These are phyloP conservation scores for Diophrys appendiculata DNA, from an alignment of 73 alveolate genomes.

Conservation along the genomic window DNA sequence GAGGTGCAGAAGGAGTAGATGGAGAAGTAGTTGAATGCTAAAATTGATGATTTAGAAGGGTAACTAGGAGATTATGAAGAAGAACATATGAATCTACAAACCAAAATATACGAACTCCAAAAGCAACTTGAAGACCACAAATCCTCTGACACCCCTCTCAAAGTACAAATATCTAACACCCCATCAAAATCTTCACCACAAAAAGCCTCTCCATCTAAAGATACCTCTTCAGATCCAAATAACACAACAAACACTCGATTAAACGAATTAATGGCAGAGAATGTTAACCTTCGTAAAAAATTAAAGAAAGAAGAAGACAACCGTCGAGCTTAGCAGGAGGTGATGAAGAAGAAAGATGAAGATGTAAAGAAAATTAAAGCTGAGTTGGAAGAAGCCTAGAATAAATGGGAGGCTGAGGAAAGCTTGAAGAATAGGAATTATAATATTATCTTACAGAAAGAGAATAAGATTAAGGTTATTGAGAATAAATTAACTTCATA, in stretches of 20 bases:
- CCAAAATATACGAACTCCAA: neutral
- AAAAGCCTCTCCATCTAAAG: neutral
- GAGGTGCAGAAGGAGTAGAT: neutral
- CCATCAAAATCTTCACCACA: neutral
- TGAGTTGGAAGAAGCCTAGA: neutral
- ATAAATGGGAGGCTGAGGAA: neutral
- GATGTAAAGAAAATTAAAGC: neutral
- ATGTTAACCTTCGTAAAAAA: neutral
- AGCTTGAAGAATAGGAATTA: neutral
- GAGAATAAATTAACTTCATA: neutral
- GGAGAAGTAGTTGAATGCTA: neutral
- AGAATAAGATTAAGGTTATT: conserved; percentile 6
- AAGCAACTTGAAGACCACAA: neutral
- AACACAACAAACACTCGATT: neutral
- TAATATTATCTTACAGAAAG: neutral
- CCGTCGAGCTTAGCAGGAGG: conserved; percentile 2
- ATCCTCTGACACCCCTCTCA: too few relatives aligned
- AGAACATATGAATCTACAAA: neutral
- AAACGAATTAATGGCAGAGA: conserved; percentile 14
- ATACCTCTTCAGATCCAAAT: too few relatives aligned
- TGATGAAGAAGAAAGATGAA: conserved; percentile 12
- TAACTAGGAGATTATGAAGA: neutral
- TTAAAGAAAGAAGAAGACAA: conserved; percentile 15
- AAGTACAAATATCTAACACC: neutral
- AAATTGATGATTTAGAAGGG: neutral